Base-by-base conservation (phyloP, 768 basidiomycete genomes). In the Asterophora parasitica region DNA sequence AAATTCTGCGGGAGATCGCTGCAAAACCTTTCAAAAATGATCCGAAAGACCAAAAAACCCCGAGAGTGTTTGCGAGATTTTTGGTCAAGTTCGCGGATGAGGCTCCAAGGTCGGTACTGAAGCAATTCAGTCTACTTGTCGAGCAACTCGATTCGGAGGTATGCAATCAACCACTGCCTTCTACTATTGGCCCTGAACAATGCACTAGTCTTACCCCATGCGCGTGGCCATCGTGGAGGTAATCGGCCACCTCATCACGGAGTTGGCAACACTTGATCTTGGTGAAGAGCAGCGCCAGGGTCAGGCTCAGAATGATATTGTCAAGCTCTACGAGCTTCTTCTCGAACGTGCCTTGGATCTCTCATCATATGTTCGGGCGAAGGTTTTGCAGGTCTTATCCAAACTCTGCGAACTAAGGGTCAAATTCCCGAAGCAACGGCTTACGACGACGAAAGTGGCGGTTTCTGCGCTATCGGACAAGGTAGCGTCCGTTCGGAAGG, bases 181-280 rank as follows among this genome's bases (percentile, higher is more conserved):
- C 17, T 35, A 16, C 7, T n/a, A 36, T 40, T 50, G 17, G 28
- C 31, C 9, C 9, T 57, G 28, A 20, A 47, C 31, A 35, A 16
- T 26, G 10, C 6, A 20, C 3, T 12, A 96, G 92, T 85, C 93
- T 0, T 96, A 98, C 61, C 90, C 93, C 0, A 93, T 99, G 83
- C 91, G 96, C 34, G 87, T 92, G 72, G 91, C 92, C 1, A 75
- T 99, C 47, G 80, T 99, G 42, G 95, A 98, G 62, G 78, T 94
- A 48, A 81, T 98, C 33, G 92, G 91, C 4, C 71, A 75, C 49
- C 79, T 98, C 51, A 92, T 98, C 60, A 73, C 76, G 36, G 90
- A 97, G 54, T 78, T 97, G 10, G 81, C 87, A 15, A 75, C 80
- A 2, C 64, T 68, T 15, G 76, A 77, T 20, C 37, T 28, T 34